A percentile compares a stretch with the other conserved stretches of the same genome.
These are phyloP conservation scores for Neofusicoccum sp. DNA, from an alignment of 2,329 filamentous ascomycete genomes.

Conservation along the genomic window DNA sequence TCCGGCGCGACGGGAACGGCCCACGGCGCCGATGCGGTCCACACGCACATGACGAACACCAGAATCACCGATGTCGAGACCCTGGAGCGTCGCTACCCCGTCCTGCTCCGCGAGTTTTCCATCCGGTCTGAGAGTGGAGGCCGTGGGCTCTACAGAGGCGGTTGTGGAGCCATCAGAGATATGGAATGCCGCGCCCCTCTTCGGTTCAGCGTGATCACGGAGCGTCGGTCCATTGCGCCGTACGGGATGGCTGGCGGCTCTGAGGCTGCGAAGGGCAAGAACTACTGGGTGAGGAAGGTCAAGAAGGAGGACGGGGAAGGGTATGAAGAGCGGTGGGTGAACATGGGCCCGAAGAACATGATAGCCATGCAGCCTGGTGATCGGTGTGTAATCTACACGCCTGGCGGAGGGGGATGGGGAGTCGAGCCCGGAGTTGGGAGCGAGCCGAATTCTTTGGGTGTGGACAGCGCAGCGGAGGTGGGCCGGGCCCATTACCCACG, in stretches of 20 bases:
- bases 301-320: constrained; percentile 42
- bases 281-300: constrained; percentile 72
- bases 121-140: constrained; percentile 65
- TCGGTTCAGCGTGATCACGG: constrained; percentile 72
- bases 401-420: constrained; percentile 25
- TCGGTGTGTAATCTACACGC: constrained; percentile 25
- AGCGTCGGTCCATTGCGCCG: constrained; percentile 69
- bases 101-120: constrained; percentile 66
- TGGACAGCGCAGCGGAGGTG: background rate
- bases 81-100: constrained; percentile 71
- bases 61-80: constrained; percentile 75
- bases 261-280: constrained; percentile 72
- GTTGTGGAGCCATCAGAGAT: constrained; percentile 70
- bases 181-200: constrained; percentile 74
- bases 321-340: constrained; percentile 24
- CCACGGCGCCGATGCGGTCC: constrained; percentile 69
- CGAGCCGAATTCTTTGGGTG: background rate
- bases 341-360: constrained; percentile 26
- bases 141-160: constrained; percentile 62
- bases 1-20: constrained; percentile 68
- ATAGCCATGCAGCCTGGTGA: constrained; percentile 24
- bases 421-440: background rate
- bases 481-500: constrained; percentile 18
- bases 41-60: constrained; percentile 79
- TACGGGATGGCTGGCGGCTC: constrained; percentile 79